phyloP scores from a whole-genome alignment of 2,329 filamentous ascomycete species.

The Pseudogymnoascus sp. region DNA sequence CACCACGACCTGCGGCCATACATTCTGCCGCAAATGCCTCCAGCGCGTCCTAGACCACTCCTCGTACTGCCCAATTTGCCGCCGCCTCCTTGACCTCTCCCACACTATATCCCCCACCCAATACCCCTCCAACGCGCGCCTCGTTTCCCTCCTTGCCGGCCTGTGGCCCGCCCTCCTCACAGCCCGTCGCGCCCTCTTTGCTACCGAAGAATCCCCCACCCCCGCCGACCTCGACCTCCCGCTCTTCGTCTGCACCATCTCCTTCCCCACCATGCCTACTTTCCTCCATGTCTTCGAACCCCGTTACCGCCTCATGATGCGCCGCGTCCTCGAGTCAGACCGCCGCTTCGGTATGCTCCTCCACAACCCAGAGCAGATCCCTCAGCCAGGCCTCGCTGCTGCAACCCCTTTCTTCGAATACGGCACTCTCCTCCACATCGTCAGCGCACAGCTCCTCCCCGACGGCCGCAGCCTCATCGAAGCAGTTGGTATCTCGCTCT shows the following conservation, averaged over 20 bases:
- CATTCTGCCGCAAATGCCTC: slow-evolving; percentile 77
- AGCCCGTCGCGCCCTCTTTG: slow-evolving; percentile 48
- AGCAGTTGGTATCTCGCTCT: slow-evolving; percentile 69
- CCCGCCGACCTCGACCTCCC: slow-evolving; percentile 57
- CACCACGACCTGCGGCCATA: slow-evolving; percentile 83
- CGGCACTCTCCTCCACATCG: slow-evolving; percentile 72
- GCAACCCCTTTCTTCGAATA: slow-evolving; percentile 59
- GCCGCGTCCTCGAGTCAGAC: slow-evolving; percentile 63
- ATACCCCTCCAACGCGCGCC: slow-evolving; percentile 53
- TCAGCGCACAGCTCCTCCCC: slow-evolving; percentile 64
- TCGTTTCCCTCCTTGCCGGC: slow-evolving; percentile 56
- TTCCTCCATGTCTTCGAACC: slow-evolving; percentile 90
- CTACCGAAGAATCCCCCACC: slow-evolving; percentile 51
- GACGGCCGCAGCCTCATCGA: slow-evolving; percentile 81
- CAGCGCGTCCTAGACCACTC: slow-evolving; percentile 71
- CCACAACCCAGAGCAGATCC: slow-evolving; percentile 49
- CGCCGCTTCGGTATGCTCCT: slow-evolving; percentile 82
- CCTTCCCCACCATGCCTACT: slow-evolving; percentile 77
- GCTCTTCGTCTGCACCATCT: slow-evolving; percentile 75
- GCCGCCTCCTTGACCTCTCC: slow-evolving; percentile 53
- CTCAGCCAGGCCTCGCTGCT: slow-evolving; percentile 47
- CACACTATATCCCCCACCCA: slow-evolving; percentile 30
- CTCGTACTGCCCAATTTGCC: slow-evolving; percentile 73
- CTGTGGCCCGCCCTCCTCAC: slow-evolving; percentile 65
- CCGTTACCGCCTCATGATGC: slow-evolving; percentile 85